Conservation (phyloP, 1,284 basidiomycete genomes). For the Fomes fomentarius region DNA sequence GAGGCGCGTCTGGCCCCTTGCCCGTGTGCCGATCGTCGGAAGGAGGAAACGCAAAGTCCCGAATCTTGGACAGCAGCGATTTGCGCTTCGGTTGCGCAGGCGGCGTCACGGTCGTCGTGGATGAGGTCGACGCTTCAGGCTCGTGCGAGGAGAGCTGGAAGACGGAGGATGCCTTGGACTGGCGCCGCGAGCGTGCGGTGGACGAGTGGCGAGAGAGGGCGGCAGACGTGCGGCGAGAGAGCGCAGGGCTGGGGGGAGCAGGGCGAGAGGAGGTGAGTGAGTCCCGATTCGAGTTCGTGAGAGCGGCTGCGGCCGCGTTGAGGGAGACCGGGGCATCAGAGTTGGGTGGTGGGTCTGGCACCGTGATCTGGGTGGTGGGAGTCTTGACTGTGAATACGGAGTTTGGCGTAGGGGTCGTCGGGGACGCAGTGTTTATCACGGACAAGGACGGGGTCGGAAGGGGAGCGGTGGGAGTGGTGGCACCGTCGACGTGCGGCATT, state of each 20-base stretch:
- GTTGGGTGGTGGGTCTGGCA: constrained; percentile 22
- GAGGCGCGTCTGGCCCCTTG: constrained; percentile 55
- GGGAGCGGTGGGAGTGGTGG: constrained; percentile 27
- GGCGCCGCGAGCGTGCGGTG: constrained; percentile 29
- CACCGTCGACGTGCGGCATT: constrained; percentile 26
- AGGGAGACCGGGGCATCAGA: constrained; percentile 20
- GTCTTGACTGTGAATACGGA: constrained; percentile 24
- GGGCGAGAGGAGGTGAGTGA: constrained; percentile 60
- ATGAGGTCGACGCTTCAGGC: constrained; percentile 28
- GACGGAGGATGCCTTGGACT: constrained; percentile 29
- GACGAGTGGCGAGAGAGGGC: constrained; percentile 41
- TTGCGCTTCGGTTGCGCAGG: constrained; percentile 23
- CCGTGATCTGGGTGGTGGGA: constrained; percentile 26
- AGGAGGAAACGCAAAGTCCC: constrained; percentile 61
- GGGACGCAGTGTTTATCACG: constrained; percentile 19
- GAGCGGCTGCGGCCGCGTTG: constrained; percentile 19
- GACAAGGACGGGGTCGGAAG: constrained; percentile 15
- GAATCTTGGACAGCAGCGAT: constrained; percentile 50
- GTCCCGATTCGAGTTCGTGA: constrained; percentile 26
- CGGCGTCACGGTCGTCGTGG: constrained; percentile 23
- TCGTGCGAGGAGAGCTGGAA: constrained; percentile 25
- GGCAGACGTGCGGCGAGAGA: constrained; percentile 58
- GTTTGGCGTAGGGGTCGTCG: constrained; percentile 30
- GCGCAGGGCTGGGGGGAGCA: constrained; percentile 65
- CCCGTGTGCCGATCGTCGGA: constrained; percentile 59